Evolutionary conservation across 768 basidiomycete species (phyloP), one percentile per base, ranked within the genome.

Genomic region (Saitozyma podzolica): DNA sequence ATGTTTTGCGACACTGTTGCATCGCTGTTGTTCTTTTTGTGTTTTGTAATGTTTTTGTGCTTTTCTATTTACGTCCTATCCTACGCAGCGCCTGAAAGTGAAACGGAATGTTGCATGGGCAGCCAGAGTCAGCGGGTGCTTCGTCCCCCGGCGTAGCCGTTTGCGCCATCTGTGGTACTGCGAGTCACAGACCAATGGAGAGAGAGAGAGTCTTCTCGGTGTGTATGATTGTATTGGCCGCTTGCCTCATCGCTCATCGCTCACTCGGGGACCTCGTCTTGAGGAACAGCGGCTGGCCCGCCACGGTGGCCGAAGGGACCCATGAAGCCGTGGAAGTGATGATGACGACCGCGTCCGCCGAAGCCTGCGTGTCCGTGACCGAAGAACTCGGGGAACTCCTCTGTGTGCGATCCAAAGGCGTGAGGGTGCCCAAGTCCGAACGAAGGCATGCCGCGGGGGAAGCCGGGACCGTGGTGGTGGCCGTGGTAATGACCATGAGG

Each of bases 131-230:
- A 48, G 19, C 47, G 14, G 14, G 47, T 14, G 47, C 17, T 48
- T 48, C 47, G 14, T 48, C 47, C 47, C 47, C 47, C 47, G 47
- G 47, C 47, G 47, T 48, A 48, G 47, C 47, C 17, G 19, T 48
- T 14, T 29, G 29, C 29, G 29, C 29, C 5, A 5, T 2, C 29
- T 29, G 29, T 29, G 29, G 29, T 29, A 29, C 29, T 29, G 29
- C 29, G 29, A 29, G 29, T 29, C 14, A 48, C 47, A 48, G 47
- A 48, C 17, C 14, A 17, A 17, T 48, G 19, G 14, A 14, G 19
- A 48, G 47, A 17, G 14, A 48, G 19, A 48, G 14, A 14, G 47
- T 14, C 14, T 14, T 48, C 47, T 48, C 47, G 19, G 19, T 48
- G 19, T 48, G 29, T 6, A 48, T 48, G 6, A 6, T 17, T 48